Conservation (phyloP, 202 grass and related monocot genomes). For the Schoenoplectus tabernaemontani region DNA sequence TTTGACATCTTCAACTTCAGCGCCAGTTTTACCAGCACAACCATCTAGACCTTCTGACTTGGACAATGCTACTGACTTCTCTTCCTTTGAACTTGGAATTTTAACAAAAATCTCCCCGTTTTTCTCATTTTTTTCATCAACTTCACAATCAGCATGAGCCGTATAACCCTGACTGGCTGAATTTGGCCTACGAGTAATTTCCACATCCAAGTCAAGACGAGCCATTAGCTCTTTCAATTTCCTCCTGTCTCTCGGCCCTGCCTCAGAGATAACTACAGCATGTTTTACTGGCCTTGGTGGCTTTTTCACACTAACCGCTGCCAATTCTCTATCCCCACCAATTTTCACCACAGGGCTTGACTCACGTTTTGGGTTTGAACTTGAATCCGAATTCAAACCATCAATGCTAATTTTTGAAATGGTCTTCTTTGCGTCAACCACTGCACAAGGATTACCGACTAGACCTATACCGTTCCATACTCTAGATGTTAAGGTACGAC, state of each 20-base stretch:
- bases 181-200: conserved; percentile 28
- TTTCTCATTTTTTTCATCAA: conserved; percentile 32
- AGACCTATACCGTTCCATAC: conserved; percentile 70
- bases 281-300: conserved; percentile 36
- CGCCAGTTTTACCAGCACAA: background rate
- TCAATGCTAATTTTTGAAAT: conserved; percentile 37
- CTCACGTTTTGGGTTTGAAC: conserved; percentile 24
- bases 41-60: background rate
- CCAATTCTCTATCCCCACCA: conserved; percentile 39
- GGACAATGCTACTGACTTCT: background rate
- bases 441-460: conserved; percentile 76
- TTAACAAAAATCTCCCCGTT: background rate
- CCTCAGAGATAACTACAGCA: conserved; percentile 46
- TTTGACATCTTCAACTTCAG: background rate
- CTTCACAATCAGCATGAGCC: conserved; percentile 21
- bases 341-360: conserved; percentile 35
- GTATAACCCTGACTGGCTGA: conserved; percentile 40
- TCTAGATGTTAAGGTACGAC: conserved; percentile 53
- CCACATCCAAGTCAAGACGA: conserved; percentile 35
- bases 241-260: conserved; percentile 38
- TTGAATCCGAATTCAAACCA: conserved; percentile 10
- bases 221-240: conserved; percentile 94
- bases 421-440: conserved; percentile 72
- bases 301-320: conserved; percentile 41
- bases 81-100: background rate